These are phyloP conservation scores for Pseudoperonospora humuli DNA, from an alignment of 352 stramenopile genomes.

Conservation along the genomic window DNA sequence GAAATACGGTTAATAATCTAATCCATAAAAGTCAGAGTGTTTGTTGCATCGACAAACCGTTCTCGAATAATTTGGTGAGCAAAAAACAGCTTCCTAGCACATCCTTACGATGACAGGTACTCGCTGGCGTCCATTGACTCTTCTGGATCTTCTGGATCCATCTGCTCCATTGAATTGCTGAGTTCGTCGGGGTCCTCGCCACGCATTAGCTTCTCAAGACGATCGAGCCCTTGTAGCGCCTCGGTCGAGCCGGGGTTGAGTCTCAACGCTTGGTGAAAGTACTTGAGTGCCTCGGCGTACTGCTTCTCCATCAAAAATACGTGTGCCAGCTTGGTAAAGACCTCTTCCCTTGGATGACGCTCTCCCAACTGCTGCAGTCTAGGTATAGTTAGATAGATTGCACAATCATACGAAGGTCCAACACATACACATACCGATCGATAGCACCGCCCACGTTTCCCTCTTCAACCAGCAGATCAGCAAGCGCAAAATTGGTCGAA, in stretches of 20 bases:
- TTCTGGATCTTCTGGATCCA: slow-evolving; percentile 46
- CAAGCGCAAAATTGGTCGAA: slow-evolving; percentile 54
- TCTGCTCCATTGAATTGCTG: slow-evolving; percentile 52
- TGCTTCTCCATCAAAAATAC: slow-evolving; percentile 67
- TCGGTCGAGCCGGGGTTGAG: slow-evolving; percentile 48
- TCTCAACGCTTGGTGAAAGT: slow-evolving; percentile 60
- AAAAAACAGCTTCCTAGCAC: background rate
- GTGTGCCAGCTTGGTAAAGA: slow-evolving; percentile 71
- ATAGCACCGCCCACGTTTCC: slow-evolving; percentile 46
- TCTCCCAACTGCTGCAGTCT: slow-evolving; percentile 42
- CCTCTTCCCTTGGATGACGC: slow-evolving; percentile 43
- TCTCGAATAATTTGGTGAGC: too few species aligned
- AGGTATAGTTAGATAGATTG: slow-evolving; percentile 3
- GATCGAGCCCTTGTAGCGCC: slow-evolving; percentile 48
- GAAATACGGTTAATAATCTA: too few species aligned
- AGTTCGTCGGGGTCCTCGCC: slow-evolving; percentile 67
- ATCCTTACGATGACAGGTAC: slow-evolving; percentile 29
- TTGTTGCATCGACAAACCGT: too few species aligned
- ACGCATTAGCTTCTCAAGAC: slow-evolving; percentile 74
- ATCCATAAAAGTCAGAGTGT: too few species aligned
- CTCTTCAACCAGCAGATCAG: slow-evolving; percentile 57
- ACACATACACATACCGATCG: slow-evolving; percentile 34
- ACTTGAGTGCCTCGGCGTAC: slow-evolving; percentile 53
- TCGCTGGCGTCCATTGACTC: slow-evolving; percentile 48
- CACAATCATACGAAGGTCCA: background rate